Evolutionary conservation across 768 basidiomycete species (phyloP), one percentile per base, ranked within the genome.

Genomic region (Butyriboletus loyo): DNA sequence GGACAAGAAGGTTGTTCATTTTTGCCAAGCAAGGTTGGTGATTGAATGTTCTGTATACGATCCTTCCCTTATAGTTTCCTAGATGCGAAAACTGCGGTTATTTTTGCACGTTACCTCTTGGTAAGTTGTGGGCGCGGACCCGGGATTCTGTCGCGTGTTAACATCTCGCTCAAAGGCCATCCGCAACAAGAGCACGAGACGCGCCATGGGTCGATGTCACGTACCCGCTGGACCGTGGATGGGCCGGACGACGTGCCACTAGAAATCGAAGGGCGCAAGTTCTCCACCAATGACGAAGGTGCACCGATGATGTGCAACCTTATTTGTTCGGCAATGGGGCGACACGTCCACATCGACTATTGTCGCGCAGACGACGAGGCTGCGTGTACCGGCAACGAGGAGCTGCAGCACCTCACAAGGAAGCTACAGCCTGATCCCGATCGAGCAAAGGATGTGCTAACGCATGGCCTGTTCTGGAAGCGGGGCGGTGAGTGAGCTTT

Each of bases 251-350:
- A 74, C 17, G 73, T 71, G 2, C 63, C 68, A 2, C 50, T 84
- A 1, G 85, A 85, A 55, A 66, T 84, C 4, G 75, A 78, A 51
- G 83, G 84, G 3, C 75, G 75, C 50, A 78, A 73, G 53, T 85
- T 82, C 60, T 79, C 74, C 15, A 56, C 76, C 0, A 73, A 75
- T 22, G 81, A 83, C 46, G 78, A 80, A 38, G 82, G 84, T 8
- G 82, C 81, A 0, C 83, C 83, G 0, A 81, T 84, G 79, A 73
- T 85, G 72, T 85, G 84, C 58, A 83, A 74, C 41, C 70, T 84
- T 19, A 63, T 81, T 27, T 85, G 82, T 55, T 72, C 75, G 1
- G 67, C 77, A 14, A 70, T 84, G 66, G 84, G 83, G 0, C 66
- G 85, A 19, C 84, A 85, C 45, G 68, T 70, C 1, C 84, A 85